Base-by-base conservation (phyloP, 352 stramenopile genomes). In the Globisporangium nagaii region DNA sequence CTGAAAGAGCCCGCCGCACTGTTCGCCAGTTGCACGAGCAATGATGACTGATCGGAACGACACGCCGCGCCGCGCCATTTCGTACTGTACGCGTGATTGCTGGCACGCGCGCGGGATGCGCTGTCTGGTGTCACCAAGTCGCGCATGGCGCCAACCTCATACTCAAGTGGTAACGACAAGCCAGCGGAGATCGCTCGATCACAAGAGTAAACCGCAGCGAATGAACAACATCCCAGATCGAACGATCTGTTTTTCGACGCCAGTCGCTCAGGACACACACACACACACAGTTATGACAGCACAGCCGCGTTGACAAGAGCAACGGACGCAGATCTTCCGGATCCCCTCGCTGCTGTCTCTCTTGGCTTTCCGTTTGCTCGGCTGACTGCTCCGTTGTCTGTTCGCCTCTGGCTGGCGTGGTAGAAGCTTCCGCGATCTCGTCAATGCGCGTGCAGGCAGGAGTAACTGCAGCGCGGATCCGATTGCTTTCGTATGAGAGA, bases 31-130 rank as follows among this genome's bases (percentile, higher is more conserved):
- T 19, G 11, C n/a, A n/a, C 12, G 34, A 39, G 11, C 34, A 12
- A 39, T n/a, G 34, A 39, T 39, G 34, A 19, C 12, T 39, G 34
- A n/a, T n/a, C n/a, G n/a, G n/a, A n/a, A n/a, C n/a, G n/a, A n/a
- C n/a, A n/a, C n/a, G n/a, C n/a, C n/a, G n/a, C n/a, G n/a, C n/a
- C n/a, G 17, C 25, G 10, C 6, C 9, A 15, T 35, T 35, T 48
- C 13, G 12, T 54, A 54, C 34, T n/a, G 47, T 54, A 54, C 32
- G 12, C 22, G 20, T 24, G 47, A 54, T 54, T 43, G 34, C 47
- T 45, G 47, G 47, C 17, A n/a, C 8, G 47, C 32, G 31, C 2
- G 34, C 27, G 34, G 47, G 36, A 44, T 31, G 34, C 19, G 17
- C 20, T 27, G 20, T 54, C 24, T 43, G 34, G 47, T 22, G 34